Base-by-base conservation (phyloP, 805 yeast genomes). In the Ogataea kodamae region DNA sequence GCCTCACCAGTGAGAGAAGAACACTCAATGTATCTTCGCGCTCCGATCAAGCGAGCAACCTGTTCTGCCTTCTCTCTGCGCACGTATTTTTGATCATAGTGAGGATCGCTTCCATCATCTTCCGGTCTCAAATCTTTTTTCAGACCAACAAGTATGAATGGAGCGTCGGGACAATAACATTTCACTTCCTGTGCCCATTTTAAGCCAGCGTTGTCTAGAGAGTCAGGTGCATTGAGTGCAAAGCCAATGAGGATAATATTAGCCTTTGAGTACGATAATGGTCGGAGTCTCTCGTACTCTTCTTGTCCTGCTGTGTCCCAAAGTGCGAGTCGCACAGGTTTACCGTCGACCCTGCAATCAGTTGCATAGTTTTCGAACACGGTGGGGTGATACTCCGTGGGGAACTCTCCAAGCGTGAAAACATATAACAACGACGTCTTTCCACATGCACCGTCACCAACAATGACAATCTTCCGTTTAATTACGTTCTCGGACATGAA, bases 261-360 rank as follows among this genome's bases (percentile, higher is more conserved):
- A 2, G 96, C 94, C 49, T 85, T 81, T 8, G 89, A 75, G 53
- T 89, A 89, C 14, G 95, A 82, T 45, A 89, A 65, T 1, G 96
- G 96, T 42, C 96, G 73, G 39, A 89, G 65, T 39, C 96, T 65
- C 55, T 88, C 96, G 55, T 88, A 88, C 60, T 88, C 97, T 63
- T 88, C 97, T 61, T 88, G 96, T 3, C 97, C 97, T 4, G 97
- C 96, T 1, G 96, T 88, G 56, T 88, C 97, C 96, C 97, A 88
- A 16, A 88, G 62, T 2, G 95, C 89, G 36, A 88, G 61, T 43
- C 87, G 81, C 3, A 88, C 95, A 10, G 92, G 82, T 47, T 87
- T 88, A 3, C 96, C 96, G 53, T 88, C 97, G 12, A 89, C 94
- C 38, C 95, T 67, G 59, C 96, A 88, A 51, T 87, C 95, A 1